These are phyloP conservation scores for Spongiforma sp. DNA, from an alignment of 1,284 basidiomycete species.

Conservation along the genomic window DNA sequence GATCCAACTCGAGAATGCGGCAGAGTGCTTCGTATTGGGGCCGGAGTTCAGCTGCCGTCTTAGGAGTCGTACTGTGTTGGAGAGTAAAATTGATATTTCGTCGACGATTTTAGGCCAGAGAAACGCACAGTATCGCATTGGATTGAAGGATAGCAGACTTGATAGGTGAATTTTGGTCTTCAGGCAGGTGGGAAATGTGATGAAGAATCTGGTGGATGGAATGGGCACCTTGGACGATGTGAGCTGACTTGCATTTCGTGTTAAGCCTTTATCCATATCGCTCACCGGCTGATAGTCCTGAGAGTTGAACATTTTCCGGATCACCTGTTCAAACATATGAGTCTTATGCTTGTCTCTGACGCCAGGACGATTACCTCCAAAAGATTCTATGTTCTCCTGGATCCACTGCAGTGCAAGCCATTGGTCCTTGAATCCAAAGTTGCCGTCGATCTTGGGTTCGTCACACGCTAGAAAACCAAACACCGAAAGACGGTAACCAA, in stretches of 20 bases:
- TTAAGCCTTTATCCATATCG: neutral
- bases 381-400: conserved; percentile 31
- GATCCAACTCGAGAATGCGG: conserved; percentile 57
- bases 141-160: conserved; percentile 70
- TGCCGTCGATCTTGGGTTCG: conserved; percentile 62
- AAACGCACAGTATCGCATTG: conserved; percentile 69
- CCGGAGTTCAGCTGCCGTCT: conserved; percentile 59
- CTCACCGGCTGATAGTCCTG: conserved; percentile 72
- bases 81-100: neutral
- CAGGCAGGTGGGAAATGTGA: conserved; percentile 67
- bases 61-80: conserved; percentile 49
- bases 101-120: neutral
- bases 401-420: conserved; percentile 35
- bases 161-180: conserved; percentile 63
- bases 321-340: conserved; percentile 62
- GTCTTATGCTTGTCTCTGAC: conserved; percentile 50
- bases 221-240: conserved; percentile 59
- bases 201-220: conserved; percentile 78
- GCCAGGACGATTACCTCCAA: conserved; percentile 40
- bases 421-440: conserved; percentile 81
- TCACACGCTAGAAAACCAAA: conserved; percentile 77
- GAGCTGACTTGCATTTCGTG: neutral
- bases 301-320: conserved; percentile 61
- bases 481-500: conserved; percentile 73
- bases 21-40: conserved; percentile 70